Evolutionary conservation across 2,329 filamentous ascomycete genomes (phyloP).

Genomic region (Claviceps capensis): DNA sequence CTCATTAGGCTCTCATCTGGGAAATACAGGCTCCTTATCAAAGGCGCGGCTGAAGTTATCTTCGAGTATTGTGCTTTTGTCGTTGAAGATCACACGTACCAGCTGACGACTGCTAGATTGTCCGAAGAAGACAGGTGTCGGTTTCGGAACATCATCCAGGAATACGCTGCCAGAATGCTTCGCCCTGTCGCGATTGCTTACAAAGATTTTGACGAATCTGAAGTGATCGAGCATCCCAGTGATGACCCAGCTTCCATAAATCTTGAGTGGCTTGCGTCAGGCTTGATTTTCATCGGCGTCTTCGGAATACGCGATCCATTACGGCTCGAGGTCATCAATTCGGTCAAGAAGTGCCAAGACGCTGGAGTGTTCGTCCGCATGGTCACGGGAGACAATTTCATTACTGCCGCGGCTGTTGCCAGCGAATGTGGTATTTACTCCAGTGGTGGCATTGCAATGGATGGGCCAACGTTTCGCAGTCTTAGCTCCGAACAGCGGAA

Average conservation of each 20-base stretch:
- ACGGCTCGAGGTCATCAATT: slow-evolving; percentile 45
- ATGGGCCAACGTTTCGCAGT: slow-evolving; percentile 41
- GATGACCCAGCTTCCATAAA: slow-evolving; percentile 22
- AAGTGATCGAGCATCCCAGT: slow-evolving; percentile 39
- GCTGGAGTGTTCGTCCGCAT: slow-evolving; percentile 56
- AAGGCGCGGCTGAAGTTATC: slow-evolving; percentile 44
- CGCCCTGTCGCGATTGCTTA: slow-evolving; percentile 66
- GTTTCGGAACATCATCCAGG: slow-evolving; percentile 21
- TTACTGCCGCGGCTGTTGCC: slow-evolving; percentile 31
- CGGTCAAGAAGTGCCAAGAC: slow-evolving; percentile 46
- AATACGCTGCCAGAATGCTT: slow-evolving; percentile 54
- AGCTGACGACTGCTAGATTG: slow-evolving; percentile 15
- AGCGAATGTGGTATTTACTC: slow-evolving; percentile 27
- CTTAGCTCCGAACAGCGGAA: slow-evolving; percentile 33
- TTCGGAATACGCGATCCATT: slow-evolving; percentile 59
- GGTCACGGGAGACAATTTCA: slow-evolving; percentile 37
- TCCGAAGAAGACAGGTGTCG: slow-evolving; percentile 18
- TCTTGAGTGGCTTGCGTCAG: slow-evolving; percentile 29
- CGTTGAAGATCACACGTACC: slow-evolving; percentile 30
- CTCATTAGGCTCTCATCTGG: slow-evolving; percentile 32
- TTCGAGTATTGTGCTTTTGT: slow-evolving; percentile 29
- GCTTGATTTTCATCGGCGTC: slow-evolving; percentile 30
- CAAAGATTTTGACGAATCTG: slow-evolving; percentile 58
- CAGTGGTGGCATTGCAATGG: slow-evolving; percentile 54
- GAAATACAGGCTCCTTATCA: slow-evolving; percentile 37